Evolutionary conservation across 306 rosid genomes (phyloP), one percentile per base, ranked within the genome.

Genomic region (Quercus aquifolioides): DNA sequence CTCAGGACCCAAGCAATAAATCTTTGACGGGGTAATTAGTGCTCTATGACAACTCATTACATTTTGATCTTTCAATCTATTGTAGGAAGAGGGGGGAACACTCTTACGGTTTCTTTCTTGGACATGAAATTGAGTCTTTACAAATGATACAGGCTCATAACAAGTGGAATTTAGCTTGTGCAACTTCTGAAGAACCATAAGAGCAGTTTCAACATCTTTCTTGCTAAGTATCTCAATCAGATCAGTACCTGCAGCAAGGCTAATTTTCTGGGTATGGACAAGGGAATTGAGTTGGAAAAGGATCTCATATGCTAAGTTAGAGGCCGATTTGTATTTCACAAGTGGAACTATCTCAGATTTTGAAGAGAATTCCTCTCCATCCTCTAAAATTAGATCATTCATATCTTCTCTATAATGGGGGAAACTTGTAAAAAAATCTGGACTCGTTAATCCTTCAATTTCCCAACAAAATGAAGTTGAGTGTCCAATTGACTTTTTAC

Each of bases 21-120:
- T 92, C 85, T 89, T 94, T 4, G 90, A 64, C 2, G 99, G 97
- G 74, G 97, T 94, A 84, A 94, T 81, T 72, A 94, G 80, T 69
- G 90, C 95, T 86, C 99, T 90, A 69, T 92, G 97, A 75, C 97
- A 91, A 70, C 94, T 92, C 99, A 94, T 94, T 76, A 94, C 75
- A 55, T 92, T 94, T 79, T 71, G 83, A 51, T 90, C 82, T 28
- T 28, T 68, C 84, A 89, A 70, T 76, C 90, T 92, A 76, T 78
- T 78, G 31, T 83, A 82, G 0, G 81, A 60, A 6, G 91, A 85
- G 25, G 79, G 80, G 30, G 56, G 81, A 76, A 30, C 75, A 28
- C 58, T 59, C 83, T 72, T 86, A 5, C 46, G 25, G 67, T 80
- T 90, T 73, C 76, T 76, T 58, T 82, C 83, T 58, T 84, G 70